Evolutionary conservation across 345 rosid species (phyloP), one percentile per base, ranked within the genome.

Genomic region (Mangifera indica): DNA sequence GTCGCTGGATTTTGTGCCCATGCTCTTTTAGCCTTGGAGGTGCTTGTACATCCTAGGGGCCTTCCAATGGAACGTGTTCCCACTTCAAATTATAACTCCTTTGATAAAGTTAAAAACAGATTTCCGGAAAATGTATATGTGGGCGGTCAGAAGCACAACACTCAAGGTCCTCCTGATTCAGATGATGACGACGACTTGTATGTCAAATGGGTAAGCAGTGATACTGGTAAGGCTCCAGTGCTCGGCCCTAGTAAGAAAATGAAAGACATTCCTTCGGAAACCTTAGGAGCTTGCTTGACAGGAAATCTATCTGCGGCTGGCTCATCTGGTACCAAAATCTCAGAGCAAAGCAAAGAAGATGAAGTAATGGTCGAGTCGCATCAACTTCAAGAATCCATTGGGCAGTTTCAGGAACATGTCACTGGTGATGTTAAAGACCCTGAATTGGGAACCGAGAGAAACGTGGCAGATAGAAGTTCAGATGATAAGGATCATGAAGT

Each of bases 1-100:
- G 74, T 89, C 63, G 78, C 89, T 2, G 88, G 80, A 60, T 84
- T 88, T 68, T 95, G 99, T 73, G 86, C 86, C n/a, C 72, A 81
- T 58, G 96, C 99, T 29, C 81, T 92, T 72, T 77, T 86, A 71
- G 80, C 89, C 53, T 80, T 92, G 81, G 99, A 89, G 83, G 90
- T 86, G 63, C 86, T 92, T 73, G 84, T 92, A 62, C 98, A 92
- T 81, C 98, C 97, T 1, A 84, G 97, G 79, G 87, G 81, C 44
- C 88, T 86, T 71, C 90, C 94, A 12, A 67, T 86, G 56, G 81
- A 76, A 20, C 84, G 82, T 78, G 80, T 77, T 37, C 78, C 81
- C 5, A 48, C 91, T 11, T 48, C 66, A 29, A 18, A 24, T 53
- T 45, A 20, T 5, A 69, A 60, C 63, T 70, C 82, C 52, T 48